A percentile compares a stretch with the other conserved stretches of the same genome.
Conservation (phyloP, 2,329 filamentous ascomycete species). For the Fusarium sp. region DNA sequence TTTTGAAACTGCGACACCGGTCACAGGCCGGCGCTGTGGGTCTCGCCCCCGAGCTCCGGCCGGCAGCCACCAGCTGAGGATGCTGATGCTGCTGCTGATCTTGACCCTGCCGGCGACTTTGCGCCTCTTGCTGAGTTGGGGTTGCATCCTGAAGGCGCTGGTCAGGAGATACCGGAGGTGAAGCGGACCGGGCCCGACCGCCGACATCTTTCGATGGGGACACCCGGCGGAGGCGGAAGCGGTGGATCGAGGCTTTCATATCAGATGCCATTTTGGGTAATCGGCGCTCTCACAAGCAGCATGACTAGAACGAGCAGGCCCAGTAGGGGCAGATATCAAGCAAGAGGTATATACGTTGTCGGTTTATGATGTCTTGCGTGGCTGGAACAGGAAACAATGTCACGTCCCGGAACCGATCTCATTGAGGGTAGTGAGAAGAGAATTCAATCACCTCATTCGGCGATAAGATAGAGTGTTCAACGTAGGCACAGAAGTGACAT, state of each 20-base stretch:
- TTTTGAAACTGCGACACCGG: slow-evolving; percentile 60
- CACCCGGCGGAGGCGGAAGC: slow-evolving; percentile 45
- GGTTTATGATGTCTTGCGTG: neutral
- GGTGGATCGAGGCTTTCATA: slow-evolving; percentile 48
- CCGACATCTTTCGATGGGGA: slow-evolving; percentile 41
- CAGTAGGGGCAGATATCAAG: neutral
- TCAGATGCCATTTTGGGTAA: slow-evolving; percentile 45
- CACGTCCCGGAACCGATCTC: neutral
- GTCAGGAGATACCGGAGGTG: slow-evolving; percentile 42
- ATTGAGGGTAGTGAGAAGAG: slow-evolving; percentile 5
- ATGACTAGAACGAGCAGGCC: slow-evolving; percentile 14
- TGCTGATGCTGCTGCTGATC: slow-evolving; percentile 22
- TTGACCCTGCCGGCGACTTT: slow-evolving; percentile 25
- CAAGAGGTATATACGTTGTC: neutral
- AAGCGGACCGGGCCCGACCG: slow-evolving; percentile 49
- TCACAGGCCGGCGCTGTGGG: slow-evolving; percentile 52
- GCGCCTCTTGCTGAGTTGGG: slow-evolving; percentile 34
- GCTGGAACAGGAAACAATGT: slow-evolving; percentile 3
- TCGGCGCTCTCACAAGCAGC: slow-evolving; percentile 14
- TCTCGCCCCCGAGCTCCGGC: slow-evolving; percentile 14
- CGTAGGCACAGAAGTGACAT: slow-evolving; percentile 23
- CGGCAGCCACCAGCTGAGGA: neutral
- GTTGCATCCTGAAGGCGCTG: slow-evolving; percentile 13
- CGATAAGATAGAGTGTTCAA: slow-evolving; percentile 12
- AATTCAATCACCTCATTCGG: slow-evolving; percentile 8